Percentiles rank a stretch among this genome's conserved stretches.
These are phyloP conservation scores for Colletotrichum sublineola DNA, from an alignment of 2,329 filamentous ascomycete species.

Conservation along the genomic window DNA sequence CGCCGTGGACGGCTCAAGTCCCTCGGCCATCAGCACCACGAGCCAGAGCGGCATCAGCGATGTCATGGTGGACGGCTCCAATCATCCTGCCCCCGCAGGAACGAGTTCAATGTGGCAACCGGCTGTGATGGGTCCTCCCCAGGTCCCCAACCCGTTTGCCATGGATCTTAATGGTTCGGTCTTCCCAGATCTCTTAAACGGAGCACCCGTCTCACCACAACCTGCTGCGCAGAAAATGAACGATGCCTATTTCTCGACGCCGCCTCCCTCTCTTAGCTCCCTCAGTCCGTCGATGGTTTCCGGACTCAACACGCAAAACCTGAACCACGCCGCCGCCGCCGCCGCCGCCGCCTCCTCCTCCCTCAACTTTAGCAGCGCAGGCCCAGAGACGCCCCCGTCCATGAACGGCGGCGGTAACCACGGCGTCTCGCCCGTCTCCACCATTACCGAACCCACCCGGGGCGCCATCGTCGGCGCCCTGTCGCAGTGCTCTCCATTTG, in stretches of 20 bases:
- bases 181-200: slow-evolving; percentile 82
- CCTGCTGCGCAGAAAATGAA: slow-evolving; percentile 77
- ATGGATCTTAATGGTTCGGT: slow-evolving; percentile 81
- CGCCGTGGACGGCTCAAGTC: slow-evolving; percentile 92
- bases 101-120: slow-evolving; percentile 77
- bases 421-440: slow-evolving; percentile 70
- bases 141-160: slow-evolving; percentile 77
- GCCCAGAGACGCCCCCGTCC: slow-evolving; percentile 80
- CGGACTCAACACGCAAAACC: slow-evolving; percentile 69
- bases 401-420: slow-evolving; percentile 75
- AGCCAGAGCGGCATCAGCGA: slow-evolving; percentile 94
- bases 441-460: slow-evolving; percentile 75
- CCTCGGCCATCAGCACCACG: slow-evolving; percentile 93
- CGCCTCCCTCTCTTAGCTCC: slow-evolving; percentile 79
- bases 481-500: slow-evolving; percentile 68
- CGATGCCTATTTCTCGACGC: slow-evolving; percentile 84
- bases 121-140: slow-evolving; percentile 76
- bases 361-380: slow-evolving; percentile 68
- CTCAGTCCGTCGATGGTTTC: slow-evolving; percentile 80
- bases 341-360: slow-evolving; percentile 45
- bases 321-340: slow-evolving; percentile 70
- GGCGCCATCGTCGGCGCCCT: slow-evolving; percentile 72
- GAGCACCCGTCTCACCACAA: slow-evolving; percentile 82
- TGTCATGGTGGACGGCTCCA: slow-evolving; percentile 87
- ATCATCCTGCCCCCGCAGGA: slow-evolving; percentile 68